Conservation (phyloP, 2,329 filamentous ascomycete genomes). For the Exophiala sideris region DNA sequence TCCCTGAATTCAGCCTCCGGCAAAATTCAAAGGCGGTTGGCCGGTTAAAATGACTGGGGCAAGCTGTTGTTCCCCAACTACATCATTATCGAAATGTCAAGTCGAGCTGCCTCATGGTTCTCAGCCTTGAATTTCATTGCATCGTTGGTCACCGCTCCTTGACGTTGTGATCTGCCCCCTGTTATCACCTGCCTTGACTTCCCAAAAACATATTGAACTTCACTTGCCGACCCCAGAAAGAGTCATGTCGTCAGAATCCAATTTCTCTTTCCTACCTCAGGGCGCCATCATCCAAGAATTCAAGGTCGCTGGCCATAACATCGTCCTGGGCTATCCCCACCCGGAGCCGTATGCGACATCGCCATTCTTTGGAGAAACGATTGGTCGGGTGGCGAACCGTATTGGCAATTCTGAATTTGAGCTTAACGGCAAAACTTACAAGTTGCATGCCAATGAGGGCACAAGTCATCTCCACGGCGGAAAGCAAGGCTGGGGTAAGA, state of each 20-base stretch:
- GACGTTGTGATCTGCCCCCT: not conserved
- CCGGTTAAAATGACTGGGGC: no score
- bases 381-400: slow-evolving; percentile 80
- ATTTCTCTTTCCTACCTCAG: slow-evolving; percentile 45
- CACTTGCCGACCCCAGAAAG: not conserved
- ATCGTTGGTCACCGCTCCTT: no score
- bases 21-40: no score
- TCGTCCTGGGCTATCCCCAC: slow-evolving; percentile 80
- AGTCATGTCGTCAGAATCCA: slow-evolving; percentile 33
- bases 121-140: no score
- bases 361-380: slow-evolving; percentile 88
- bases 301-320: slow-evolving; percentile 72
- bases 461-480: slow-evolving; percentile 74
- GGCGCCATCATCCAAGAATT: slow-evolving; percentile 63
- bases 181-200: not conserved
- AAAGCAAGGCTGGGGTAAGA: slow-evolving; percentile 74
- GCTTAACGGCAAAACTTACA: slow-evolving; percentile 69
- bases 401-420: slow-evolving; percentile 68
- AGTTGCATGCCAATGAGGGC: slow-evolving; percentile 73
- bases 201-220: not conserved
- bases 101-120: no score
- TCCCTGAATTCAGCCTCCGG: no score
- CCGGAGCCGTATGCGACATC: slow-evolving; percentile 73
- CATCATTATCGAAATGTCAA: no score
- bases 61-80: no score